A percentile compares a stretch with the other conserved stretches of the same genome.
These are phyloP conservation scores for Zizania palustris DNA, from an alignment of 202 grass and related monocot species.

Conservation along the genomic window DNA sequence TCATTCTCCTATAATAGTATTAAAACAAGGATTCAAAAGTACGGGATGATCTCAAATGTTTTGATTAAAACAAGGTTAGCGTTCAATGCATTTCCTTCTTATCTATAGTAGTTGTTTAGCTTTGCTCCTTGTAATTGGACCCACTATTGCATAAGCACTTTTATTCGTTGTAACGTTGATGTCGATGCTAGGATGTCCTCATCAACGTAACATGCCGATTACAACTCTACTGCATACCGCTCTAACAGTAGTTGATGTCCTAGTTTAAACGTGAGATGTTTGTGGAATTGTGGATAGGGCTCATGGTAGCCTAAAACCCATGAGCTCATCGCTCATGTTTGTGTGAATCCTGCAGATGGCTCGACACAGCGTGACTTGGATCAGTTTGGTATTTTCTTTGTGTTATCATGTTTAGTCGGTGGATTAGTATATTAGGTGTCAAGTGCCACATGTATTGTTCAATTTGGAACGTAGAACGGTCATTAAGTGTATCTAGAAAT, in stretches of 20 bases:
- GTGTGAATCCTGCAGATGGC: neutral
- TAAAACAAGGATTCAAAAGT: neutral
- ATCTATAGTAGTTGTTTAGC: neutral
- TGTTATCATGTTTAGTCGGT: too few species aligned
- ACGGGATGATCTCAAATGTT: neutral
- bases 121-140: neutral
- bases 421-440: too few species aligned
- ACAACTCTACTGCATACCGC: neutral
- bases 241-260: neutral
- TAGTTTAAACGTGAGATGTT: constrained; percentile 1
- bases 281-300: neutral
- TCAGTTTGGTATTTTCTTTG: too few species aligned
- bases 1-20: neutral
- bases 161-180: too few species aligned
- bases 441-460: too few species aligned
- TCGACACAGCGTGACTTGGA: too few species aligned
- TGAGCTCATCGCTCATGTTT: neutral
- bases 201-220: neutral
- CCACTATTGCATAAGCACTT: too few species aligned
- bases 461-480: too few species aligned
- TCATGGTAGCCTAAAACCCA: neutral
- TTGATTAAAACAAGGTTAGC: neutral
- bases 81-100: neutral
- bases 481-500: too few species aligned
- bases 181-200: too few species aligned